phyloP scores from a whole-genome alignment of 495 filamentous ascomycete genomes.

The Sphaerosporella brunnea region DNA sequence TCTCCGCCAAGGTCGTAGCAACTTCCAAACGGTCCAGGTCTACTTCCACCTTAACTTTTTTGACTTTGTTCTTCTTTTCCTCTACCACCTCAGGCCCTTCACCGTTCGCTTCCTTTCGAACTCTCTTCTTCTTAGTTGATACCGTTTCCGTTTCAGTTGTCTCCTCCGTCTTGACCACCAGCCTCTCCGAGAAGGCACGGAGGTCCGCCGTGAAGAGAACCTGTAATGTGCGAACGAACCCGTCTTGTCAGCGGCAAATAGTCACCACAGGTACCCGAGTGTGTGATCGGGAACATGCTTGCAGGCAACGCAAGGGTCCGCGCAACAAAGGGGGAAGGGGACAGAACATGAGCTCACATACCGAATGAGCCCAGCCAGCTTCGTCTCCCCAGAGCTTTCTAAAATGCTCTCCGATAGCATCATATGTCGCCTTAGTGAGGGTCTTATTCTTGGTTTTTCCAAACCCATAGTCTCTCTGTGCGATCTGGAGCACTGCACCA shows the following conservation, averaged over 20 bases:
- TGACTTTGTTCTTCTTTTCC: background rate
- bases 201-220: slow-evolving; percentile 88
- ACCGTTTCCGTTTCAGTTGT: too few relatives aligned
- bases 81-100: too few relatives aligned
- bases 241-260: too few relatives aligned
- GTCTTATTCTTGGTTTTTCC: slow-evolving; percentile 70
- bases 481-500: slow-evolving; percentile 77
- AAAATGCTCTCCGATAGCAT: slow-evolving; percentile 79
- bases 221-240: slow-evolving; percentile 7
- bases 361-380: slow-evolving; percentile 93
- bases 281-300: background rate
- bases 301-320: too few relatives aligned
- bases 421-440: slow-evolving; percentile 72
- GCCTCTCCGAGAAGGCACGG: slow-evolving; percentile 59
- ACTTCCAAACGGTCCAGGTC: background rate
- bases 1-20: slow-evolving; percentile 9
- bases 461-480: slow-evolving; percentile 85
- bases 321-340: too few relatives aligned
- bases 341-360: slow-evolving; percentile 11
- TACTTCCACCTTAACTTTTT: background rate
- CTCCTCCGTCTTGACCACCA: slow-evolving; percentile 27
- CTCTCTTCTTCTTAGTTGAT: too few relatives aligned
- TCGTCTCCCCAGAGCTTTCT: slow-evolving; percentile 80
- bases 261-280: background rate
- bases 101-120: too few relatives aligned